A percentile compares a stretch with the other conserved stretches of the same genome.
phyloP scores from a whole-genome alignment of 139 green algal species.

The Micractinium conductrix region DNA sequence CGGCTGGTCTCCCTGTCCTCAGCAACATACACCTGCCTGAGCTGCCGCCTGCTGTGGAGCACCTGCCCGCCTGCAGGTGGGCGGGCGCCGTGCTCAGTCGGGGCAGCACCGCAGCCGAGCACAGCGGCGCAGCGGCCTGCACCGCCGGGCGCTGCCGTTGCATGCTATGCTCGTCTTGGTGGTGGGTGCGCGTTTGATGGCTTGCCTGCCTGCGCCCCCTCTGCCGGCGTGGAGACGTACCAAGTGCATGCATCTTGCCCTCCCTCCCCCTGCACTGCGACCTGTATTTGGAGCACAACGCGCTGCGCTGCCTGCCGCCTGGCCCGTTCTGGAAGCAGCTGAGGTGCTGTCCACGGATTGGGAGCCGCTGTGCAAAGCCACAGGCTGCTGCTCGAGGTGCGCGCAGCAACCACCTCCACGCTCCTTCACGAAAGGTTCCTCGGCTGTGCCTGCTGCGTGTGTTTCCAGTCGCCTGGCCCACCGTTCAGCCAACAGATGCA shows the following conservation, averaged over 20 bases:
- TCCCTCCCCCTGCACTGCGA: not conserved
- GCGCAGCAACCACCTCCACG: too few species aligned
- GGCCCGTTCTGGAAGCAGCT: constrained; percentile 9
- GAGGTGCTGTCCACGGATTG: constrained; percentile 28
- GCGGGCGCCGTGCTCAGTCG: too few species aligned
- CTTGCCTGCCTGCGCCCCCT: too few species aligned
- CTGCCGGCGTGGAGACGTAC: too few species aligned
- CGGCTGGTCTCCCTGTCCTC: not conserved
- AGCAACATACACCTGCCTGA: not conserved
- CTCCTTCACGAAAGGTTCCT: too few species aligned
- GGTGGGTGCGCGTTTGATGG: too few species aligned
- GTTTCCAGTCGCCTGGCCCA: too few species aligned
- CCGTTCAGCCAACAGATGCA: too few species aligned
- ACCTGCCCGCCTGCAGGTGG: not conserved
- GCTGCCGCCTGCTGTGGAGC: not conserved
- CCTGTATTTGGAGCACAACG: constrained; percentile 38
- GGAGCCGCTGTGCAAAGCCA: constrained; percentile 26
- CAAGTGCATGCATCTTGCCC: not conserved
- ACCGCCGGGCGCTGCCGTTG: not conserved
- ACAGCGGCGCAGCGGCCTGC: not conserved
- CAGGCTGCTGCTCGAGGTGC: constrained; percentile 1
- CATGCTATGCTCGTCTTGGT: not conserved
- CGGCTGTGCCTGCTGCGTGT: too few species aligned
- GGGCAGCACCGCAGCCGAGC: too few species aligned
- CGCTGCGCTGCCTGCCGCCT: not conserved